Evolutionary conservation across 164 flowering plant genomes (phyloP).

Genomic region (Kalanchoe fedtschenkoi): DNA sequence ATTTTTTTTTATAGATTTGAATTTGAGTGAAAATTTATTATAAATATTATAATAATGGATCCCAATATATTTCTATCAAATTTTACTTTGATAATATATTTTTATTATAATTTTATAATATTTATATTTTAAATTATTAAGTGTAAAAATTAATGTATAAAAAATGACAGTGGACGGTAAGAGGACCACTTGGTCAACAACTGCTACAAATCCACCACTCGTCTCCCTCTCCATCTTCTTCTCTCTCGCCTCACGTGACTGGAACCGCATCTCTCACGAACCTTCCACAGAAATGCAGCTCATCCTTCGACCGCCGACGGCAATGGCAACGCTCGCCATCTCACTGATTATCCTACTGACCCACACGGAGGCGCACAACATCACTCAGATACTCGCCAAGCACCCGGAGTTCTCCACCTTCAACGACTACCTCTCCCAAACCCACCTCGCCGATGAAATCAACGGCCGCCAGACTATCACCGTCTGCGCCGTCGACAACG

Average conservation of each 20-base stretch:
- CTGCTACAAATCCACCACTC: background rate
- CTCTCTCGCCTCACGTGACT: slow-evolving; percentile 6
- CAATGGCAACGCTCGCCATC: background rate
- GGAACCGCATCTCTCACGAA: slow-evolving; percentile 7
- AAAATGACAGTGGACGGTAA: too few relatives aligned
- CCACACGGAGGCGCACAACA: slow-evolving; percentile 31
- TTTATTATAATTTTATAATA: too few relatives aligned
- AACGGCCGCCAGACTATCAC: slow-evolving; percentile 55
- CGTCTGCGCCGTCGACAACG: slow-evolving; percentile 47
- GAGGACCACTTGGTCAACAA: too few relatives aligned
- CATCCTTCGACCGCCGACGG: slow-evolving; percentile 2
- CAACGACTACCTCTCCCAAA: slow-evolving; percentile 47
- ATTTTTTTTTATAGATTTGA: too few relatives aligned
- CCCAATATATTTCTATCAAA: too few relatives aligned
- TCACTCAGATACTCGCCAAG: slow-evolving; percentile 35
- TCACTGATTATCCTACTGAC: slow-evolving; percentile 8
- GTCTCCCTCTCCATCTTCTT: background rate
- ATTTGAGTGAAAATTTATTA: too few relatives aligned
- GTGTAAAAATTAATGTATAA: too few relatives aligned
- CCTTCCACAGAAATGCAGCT: slow-evolving; percentile 22
- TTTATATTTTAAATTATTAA: too few relatives aligned
- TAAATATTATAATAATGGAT: too few relatives aligned
- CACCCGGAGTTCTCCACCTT: slow-evolving; percentile 47
- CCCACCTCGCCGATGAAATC: slow-evolving; percentile 55
- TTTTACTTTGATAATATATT: too few relatives aligned